A percentile compares a stretch with the other conserved stretches of the same genome.
Evolutionary conservation across 2,329 filamentous ascomycete genomes (phyloP).

Genomic region (Microsporum ferrugineum): DNA sequence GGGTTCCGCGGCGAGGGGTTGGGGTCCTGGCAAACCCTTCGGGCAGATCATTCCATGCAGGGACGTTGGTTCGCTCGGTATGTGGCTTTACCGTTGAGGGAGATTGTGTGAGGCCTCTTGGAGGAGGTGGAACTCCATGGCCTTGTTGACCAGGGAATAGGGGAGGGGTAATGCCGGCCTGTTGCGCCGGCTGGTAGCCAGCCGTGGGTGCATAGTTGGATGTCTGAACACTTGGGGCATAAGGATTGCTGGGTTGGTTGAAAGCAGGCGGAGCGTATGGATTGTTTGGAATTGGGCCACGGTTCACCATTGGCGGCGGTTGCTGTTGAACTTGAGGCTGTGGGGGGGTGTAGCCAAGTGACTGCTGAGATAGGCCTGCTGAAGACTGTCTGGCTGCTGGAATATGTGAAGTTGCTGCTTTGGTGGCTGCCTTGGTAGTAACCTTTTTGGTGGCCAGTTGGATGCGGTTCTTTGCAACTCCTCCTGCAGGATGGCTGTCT

Average conservation of each 20-base stretch:
- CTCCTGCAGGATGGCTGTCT: constrained; percentile 68
- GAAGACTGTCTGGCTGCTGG: constrained; percentile 20
- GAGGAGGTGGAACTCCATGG: constrained; percentile 44
- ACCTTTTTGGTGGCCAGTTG: constrained; percentile 66
- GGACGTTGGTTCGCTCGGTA: constrained; percentile 54
- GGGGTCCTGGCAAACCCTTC: constrained; percentile 63
- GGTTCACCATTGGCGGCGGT: constrained; percentile 14
- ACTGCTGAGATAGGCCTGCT: constrained; percentile 32
- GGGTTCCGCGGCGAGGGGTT: constrained; percentile 62
- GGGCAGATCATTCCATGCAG: constrained; percentile 91
- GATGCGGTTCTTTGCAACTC: constrained; percentile 74
- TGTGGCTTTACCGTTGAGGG: constrained; percentile 51
- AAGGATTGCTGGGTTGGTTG: constrained; percentile 21
- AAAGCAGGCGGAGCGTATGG: constrained; percentile 17
- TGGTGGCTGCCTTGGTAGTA: constrained; percentile 33
- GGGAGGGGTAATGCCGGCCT: constrained; percentile 21
- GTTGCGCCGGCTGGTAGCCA: constrained; percentile 47
- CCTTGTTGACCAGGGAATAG: constrained; percentile 26
- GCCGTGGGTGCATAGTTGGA: constrained; percentile 31
- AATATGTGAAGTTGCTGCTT: constrained; percentile 31
- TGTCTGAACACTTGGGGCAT: constrained; percentile 23
- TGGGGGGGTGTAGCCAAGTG: constrained; percentile 12
- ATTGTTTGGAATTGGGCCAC: constrained; percentile 23
- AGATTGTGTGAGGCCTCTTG: constrained; percentile 57
- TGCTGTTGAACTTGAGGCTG: constrained; percentile 10